These are phyloP conservation scores for Hypomyces rosellus DNA, from an alignment of 2,329 filamentous ascomycete species.

Conservation along the genomic window DNA sequence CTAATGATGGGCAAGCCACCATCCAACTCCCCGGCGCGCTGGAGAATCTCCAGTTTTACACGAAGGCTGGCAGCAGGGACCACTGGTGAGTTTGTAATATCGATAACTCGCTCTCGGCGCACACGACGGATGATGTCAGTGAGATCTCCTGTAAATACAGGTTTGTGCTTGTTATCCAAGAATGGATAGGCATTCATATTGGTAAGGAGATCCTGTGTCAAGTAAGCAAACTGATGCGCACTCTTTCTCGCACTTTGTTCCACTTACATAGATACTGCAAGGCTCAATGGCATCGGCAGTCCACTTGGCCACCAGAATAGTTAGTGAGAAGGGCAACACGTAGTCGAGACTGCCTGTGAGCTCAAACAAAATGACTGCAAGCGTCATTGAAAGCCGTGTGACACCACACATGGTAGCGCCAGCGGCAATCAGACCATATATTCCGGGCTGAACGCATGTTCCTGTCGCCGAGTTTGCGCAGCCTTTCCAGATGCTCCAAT, in stretches of 20 bases:
- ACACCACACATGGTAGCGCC: slow-evolving; percentile 98
- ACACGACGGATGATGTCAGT: slow-evolving; percentile 77
- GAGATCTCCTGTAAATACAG: slow-evolving; percentile 81
- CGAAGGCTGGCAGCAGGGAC: slow-evolving; percentile 73
- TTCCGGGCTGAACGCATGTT: slow-evolving; percentile 89
- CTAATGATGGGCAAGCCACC: slow-evolving; percentile 84
- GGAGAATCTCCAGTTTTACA: slow-evolving; percentile 71
- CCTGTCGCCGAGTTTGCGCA: slow-evolving; percentile 67
- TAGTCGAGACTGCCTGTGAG: slow-evolving; percentile 92
- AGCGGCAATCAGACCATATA: slow-evolving; percentile 90
- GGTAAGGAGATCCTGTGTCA: slow-evolving; percentile 69
- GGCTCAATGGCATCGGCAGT: slow-evolving; percentile 93
- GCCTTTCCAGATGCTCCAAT: slow-evolving; percentile 64
- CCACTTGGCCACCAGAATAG: slow-evolving; percentile 95
- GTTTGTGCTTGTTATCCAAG: slow-evolving; percentile 92
- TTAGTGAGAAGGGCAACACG: slow-evolving; percentile 87
- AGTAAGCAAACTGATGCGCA: slow-evolving; percentile 12
- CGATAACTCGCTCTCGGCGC: slow-evolving; percentile 73
- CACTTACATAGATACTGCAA: slow-evolving; percentile 76
- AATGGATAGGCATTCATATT: slow-evolving; percentile 98
- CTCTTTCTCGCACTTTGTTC: neutral
- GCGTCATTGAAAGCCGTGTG: slow-evolving; percentile 83
- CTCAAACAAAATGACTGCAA: slow-evolving; percentile 94
- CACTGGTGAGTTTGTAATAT: slow-evolving; percentile 76
- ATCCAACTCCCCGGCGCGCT: slow-evolving; percentile 83